Conservation (phyloP, 169 alveolate species). For the Theileria luwenshuni region DNA sequence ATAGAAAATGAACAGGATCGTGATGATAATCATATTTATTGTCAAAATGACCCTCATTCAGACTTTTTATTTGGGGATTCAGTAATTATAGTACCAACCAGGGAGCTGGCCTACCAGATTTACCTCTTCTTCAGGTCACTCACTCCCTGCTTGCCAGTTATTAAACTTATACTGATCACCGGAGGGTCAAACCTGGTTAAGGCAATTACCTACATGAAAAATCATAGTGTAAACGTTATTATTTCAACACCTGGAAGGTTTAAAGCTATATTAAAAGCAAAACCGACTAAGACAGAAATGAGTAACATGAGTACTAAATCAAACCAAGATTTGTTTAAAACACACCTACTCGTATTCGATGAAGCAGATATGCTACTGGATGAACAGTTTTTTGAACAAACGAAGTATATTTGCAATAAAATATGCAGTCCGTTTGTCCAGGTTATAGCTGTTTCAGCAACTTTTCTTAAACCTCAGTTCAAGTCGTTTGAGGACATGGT, state of each 20-base stretch:
- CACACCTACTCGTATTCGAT: constrained; percentile 32
- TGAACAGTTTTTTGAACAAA: constrained; percentile 59
- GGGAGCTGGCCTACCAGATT: constrained; percentile 79
- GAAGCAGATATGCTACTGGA: constrained; percentile 68
- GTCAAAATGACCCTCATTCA: background rate
- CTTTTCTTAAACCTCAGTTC: constrained; percentile 61
- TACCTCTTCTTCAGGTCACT: constrained; percentile 31
- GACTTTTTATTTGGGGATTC: constrained; percentile 55
- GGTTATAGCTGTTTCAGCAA: constrained; percentile 63
- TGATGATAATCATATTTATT: background rate
- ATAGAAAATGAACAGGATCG: background rate
- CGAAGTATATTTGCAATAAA: constrained; percentile 32
- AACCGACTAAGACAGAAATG: constrained; percentile 6
- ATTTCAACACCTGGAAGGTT: constrained; percentile 80
- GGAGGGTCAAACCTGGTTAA: constrained; percentile 49
- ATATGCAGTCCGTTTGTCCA: constrained; percentile 63
- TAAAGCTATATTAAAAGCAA: constrained; percentile 48
- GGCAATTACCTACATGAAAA: constrained; percentile 40
- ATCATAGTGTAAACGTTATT: constrained; percentile 44
- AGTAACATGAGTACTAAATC: constrained; percentile 11
- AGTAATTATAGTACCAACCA: constrained; percentile 74
- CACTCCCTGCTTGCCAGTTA: constrained; percentile 18
- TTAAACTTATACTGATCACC: constrained; percentile 26
- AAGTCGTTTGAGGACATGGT: constrained; percentile 48
- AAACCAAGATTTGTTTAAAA: background rate